These are phyloP conservation scores for Sphaerulina populicola DNA, from an alignment of 2,329 filamentous ascomycete genomes.

Conservation along the genomic window DNA sequence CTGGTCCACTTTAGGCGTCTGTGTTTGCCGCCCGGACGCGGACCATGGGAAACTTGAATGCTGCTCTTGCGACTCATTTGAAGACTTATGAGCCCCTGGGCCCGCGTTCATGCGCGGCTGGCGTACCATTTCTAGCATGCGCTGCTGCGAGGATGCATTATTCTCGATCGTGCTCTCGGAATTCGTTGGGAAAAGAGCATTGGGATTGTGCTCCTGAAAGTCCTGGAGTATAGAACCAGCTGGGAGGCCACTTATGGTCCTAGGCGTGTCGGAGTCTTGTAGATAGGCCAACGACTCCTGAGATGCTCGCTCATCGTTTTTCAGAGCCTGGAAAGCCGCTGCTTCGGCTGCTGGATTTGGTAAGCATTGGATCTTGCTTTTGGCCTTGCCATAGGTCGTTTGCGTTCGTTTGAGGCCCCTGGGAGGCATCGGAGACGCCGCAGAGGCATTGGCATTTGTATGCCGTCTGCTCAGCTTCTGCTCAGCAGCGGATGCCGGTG, in stretches of 20 bases:
- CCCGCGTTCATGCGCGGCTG: not conserved
- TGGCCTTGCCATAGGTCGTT: slow-evolving; percentile 17
- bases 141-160: slow-evolving; percentile 36
- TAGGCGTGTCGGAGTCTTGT: slow-evolving; percentile 17
- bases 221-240: slow-evolving; percentile 30
- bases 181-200: slow-evolving; percentile 34
- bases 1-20: slow-evolving; percentile 7
- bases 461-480: slow-evolving; percentile 20
- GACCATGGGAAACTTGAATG: slow-evolving; percentile 5
- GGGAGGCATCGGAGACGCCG: slow-evolving; percentile 6
- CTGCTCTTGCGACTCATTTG: slow-evolving; percentile 1
- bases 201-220: slow-evolving; percentile 36
- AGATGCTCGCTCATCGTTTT: slow-evolving; percentile 11
- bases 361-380: slow-evolving; percentile 1
- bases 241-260: slow-evolving; percentile 25
- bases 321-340: slow-evolving; percentile 11
- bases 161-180: slow-evolving; percentile 39
- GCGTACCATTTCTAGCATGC: slow-evolving; percentile 33
- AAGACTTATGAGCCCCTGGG: not conserved
- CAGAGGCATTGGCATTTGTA: slow-evolving; percentile 8
- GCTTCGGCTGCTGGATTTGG: slow-evolving; percentile 1
- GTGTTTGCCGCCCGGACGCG: slow-evolving; percentile 10
- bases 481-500: slow-evolving; percentile 16
- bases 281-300: slow-evolving; percentile 16
- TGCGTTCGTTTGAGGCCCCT: slow-evolving; percentile 21